A percentile compares a stretch with the other conserved stretches of the same genome.
phyloP scores from a whole-genome alignment of 305 asterid genomes.

The Euphrasia arctica region DNA sequence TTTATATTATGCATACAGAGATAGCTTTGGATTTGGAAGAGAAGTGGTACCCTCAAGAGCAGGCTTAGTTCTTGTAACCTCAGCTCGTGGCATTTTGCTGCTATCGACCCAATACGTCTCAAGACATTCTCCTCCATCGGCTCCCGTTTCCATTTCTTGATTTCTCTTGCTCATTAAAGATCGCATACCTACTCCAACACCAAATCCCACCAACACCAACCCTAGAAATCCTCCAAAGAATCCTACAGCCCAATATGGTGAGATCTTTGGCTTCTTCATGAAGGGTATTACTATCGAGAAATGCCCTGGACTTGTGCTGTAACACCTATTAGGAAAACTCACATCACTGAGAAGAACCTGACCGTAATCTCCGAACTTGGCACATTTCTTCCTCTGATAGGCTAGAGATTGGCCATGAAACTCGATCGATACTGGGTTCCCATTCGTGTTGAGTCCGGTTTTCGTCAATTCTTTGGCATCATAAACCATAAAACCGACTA shows the following conservation, averaged over 20 bases:
- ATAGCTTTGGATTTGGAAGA: conserved; percentile 39
- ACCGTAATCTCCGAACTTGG: conserved; percentile 21
- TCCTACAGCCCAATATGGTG: conserved; percentile 31
- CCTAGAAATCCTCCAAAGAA: conserved; percentile 32
- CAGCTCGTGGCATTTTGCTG: conserved; percentile 65
- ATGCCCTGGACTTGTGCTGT: conserved; percentile 45
- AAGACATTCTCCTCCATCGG: conserved; percentile 41
- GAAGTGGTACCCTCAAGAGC: conserved; percentile 36
- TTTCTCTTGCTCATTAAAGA: conserved; percentile 35
- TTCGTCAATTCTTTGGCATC: conserved; percentile 30
- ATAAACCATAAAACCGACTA: conserved; percentile 48
- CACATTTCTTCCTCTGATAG: conserved; percentile 16
- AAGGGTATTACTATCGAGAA: conserved; percentile 39
- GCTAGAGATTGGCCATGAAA: conserved; percentile 27
- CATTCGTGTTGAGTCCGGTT: conserved; percentile 46
- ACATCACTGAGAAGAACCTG: conserved; percentile 37
- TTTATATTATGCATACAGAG: conserved; percentile 32
- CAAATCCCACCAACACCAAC: conserved; percentile 31
- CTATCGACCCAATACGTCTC: conserved; percentile 31
- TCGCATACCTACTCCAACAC: conserved; percentile 31
- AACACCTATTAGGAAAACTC: conserved; percentile 36
- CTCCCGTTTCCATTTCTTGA: conserved; percentile 43
- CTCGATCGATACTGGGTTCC: conserved; percentile 42
- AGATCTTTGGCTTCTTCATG: conserved; percentile 24
- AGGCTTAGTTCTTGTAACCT: conserved; percentile 52